These are phyloP conservation scores for Chalciporus piperatus DNA, from an alignment of 768 basidiomycete species.

Conservation along the genomic window DNA sequence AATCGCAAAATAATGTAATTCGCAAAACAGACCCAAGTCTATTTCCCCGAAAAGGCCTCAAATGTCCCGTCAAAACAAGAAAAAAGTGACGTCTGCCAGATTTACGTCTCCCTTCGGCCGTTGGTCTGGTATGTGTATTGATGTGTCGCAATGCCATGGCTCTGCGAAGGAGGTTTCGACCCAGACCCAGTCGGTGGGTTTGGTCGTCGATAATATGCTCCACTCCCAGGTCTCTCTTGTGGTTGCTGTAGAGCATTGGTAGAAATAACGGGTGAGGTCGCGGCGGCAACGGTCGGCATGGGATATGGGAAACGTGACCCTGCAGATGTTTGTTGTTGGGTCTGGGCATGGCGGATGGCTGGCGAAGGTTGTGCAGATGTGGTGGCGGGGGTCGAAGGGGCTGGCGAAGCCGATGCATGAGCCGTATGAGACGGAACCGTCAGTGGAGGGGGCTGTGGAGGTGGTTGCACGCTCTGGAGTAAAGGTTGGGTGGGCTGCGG, in stretches of 20 bases:
- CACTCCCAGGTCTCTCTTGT: constrained; percentile 25
- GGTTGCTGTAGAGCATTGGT: constrained; percentile 39
- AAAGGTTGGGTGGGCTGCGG: constrained; percentile 16
- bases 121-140: constrained; percentile 49
- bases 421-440: constrained; percentile 21
- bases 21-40: constrained; percentile 4
- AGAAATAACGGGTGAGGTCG: constrained; percentile 55
- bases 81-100: not conserved
- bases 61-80: constrained; percentile 4
- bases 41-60: not conserved
- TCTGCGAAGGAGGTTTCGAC: constrained; percentile 24
- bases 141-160: constrained; percentile 30
- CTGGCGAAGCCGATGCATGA: constrained; percentile 32
- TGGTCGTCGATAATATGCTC: constrained; percentile 57
- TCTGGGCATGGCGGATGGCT: constrained; percentile 29
- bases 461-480: constrained; percentile 26
- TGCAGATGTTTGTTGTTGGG: constrained; percentile 27
- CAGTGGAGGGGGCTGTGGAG: constrained; percentile 33
- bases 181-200: constrained; percentile 23
- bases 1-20: constrained; percentile 15
- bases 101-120: constrained; percentile 33
- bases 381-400: constrained; percentile 32
- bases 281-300: constrained; percentile 69
- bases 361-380: constrained; percentile 36
- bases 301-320: constrained; percentile 54